phyloP scores from a whole-genome alignment of 805 yeast genomes.

The Zygosaccharomyces bisporus region DNA sequence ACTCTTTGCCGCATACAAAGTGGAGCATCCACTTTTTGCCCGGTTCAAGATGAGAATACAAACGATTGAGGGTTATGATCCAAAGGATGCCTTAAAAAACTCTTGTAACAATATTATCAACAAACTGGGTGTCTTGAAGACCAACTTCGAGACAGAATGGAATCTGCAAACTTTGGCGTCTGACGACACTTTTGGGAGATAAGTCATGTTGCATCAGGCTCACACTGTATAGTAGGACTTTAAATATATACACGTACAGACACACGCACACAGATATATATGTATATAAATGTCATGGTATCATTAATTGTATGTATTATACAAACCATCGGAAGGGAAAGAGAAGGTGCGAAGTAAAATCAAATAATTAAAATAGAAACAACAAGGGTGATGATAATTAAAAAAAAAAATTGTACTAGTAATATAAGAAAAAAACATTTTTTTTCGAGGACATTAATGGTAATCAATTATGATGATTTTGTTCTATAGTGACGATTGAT shows the following conservation, averaged over 20 bases:
- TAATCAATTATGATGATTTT: slow-evolving; percentile 10
- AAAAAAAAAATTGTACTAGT: neutral
- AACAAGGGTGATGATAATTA: neutral
- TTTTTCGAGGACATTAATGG: neutral
- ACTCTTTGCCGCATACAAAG: slow-evolving; percentile 95
- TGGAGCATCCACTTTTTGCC: slow-evolving; percentile 96
- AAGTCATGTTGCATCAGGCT: neutral
- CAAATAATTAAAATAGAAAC: neutral
- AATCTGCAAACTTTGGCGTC: slow-evolving; percentile 73
- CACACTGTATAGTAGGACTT: neutral
- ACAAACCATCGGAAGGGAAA: neutral
- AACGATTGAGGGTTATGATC: slow-evolving; percentile 92
- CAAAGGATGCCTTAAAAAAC: slow-evolving; percentile 81
- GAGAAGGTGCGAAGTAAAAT: neutral
- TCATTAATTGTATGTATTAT: slow-evolving; percentile 7
- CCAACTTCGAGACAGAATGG: slow-evolving; percentile 88
- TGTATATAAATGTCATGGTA: neutral
- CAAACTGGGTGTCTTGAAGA: slow-evolving; percentile 68
- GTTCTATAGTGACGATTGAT: slow-evolving; percentile 29
- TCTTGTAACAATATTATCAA: slow-evolving; percentile 83
- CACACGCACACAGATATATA: neutral
- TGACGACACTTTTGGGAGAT: slow-evolving; percentile 40
- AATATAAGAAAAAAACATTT: neutral
- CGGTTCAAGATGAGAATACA: slow-evolving; percentile 91
- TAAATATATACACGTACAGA: neutral